Base-by-base conservation (phyloP, 148 eudicot genomes). In the Chenopodium quinoa region DNA sequence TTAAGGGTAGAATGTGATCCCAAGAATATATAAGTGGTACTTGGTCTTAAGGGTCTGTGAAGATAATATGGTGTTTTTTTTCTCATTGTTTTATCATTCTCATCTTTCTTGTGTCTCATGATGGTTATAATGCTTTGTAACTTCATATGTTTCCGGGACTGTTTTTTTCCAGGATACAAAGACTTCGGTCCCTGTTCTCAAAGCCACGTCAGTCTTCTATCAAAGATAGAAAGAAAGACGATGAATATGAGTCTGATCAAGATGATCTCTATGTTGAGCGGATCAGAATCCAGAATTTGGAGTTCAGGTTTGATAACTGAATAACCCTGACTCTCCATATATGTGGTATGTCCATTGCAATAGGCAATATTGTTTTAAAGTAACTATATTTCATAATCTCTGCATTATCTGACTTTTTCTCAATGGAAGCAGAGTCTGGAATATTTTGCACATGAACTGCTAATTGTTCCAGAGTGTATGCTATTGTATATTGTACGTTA, bases 261-360 rank as follows among this genome's bases (percentile, higher is more conserved):
- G 90, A 87, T 79, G 94, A 86, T 56, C 79, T 93, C 25, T 83
- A 62, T 63, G 93, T 93, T 85, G 97, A 95, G 85, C 90, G 99
- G 65, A 88, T 96, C 86, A 93, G 95, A 75, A 89, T 96, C 62
- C 93, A 96, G 81, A 96, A 90, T 79, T 86, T 96, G 94, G 93
- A 91, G 48, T 79, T 95, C 82, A 93, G 99, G 97, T 92, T 66
- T 78, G 44, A 29, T 70, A 62, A n/a, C 77, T 64, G 37, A 67
- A 71, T 71, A 64, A 29, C 23, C 58, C 65, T 86, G 64, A 78
- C 66, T 4, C 78, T 34, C 47, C 52, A 73, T 74, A 1, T 50
- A 29, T 37, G 11, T 40, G 75, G 31, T 54, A 40, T 71, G 31
- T 64, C 19, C 52, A 50, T 73, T 74, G 48, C 37, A 17, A 1